A percentile compares a stretch with the other conserved stretches of the same genome.
These are phyloP conservation scores for Coccinonectria pachysandricola DNA, from an alignment of 2,329 filamentous ascomycete species.

Conservation along the genomic window DNA sequence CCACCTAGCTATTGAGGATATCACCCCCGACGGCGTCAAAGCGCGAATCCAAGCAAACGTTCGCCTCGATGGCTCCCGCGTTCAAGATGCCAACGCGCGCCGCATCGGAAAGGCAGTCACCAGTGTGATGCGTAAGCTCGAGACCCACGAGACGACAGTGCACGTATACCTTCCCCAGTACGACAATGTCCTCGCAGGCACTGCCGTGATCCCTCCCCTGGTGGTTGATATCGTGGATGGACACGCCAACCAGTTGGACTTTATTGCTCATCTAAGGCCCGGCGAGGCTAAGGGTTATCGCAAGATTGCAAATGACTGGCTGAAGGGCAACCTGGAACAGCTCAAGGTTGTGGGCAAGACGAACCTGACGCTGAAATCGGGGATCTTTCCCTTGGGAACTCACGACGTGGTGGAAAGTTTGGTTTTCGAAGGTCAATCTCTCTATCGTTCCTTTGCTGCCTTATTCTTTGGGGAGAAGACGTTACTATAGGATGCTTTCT, in stretches of 20 bases:
- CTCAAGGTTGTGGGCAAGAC: slow-evolving; percentile 66
- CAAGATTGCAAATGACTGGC: slow-evolving; percentile 75
- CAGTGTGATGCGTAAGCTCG: slow-evolving; percentile 67
- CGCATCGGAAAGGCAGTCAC: slow-evolving; percentile 69
- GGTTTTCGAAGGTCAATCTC: slow-evolving; percentile 71
- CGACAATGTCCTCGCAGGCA: slow-evolving; percentile 65
- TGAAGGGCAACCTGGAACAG: slow-evolving; percentile 64
- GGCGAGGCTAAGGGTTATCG: slow-evolving; percentile 70
- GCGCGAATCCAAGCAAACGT: slow-evolving; percentile 77
- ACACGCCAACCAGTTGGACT: slow-evolving; percentile 65
- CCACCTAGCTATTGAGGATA: slow-evolving; percentile 73
- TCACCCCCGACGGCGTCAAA: slow-evolving; percentile 67
- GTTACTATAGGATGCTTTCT: slow-evolving; percentile 21
- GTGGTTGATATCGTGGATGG: slow-evolving; percentile 69
- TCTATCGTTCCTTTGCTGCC: slow-evolving; percentile 53
- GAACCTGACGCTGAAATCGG: slow-evolving; percentile 64
- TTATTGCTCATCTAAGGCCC: slow-evolving; percentile 65
- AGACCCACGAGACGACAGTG: slow-evolving; percentile 62
- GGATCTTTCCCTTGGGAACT: slow-evolving; percentile 67
- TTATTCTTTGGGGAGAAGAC: slow-evolving; percentile 52
- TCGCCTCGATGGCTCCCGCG: slow-evolving; percentile 65
- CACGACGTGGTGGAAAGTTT: slow-evolving; percentile 66
- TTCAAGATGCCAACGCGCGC: slow-evolving; percentile 59
- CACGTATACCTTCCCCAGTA: slow-evolving; percentile 78
- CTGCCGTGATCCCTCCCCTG: slow-evolving; percentile 64